Percentiles rank a stretch among this genome's conserved stretches.
Evolutionary conservation across 345 rosid genomes (phyloP).

Genomic region (Pistacia atlantica): DNA sequence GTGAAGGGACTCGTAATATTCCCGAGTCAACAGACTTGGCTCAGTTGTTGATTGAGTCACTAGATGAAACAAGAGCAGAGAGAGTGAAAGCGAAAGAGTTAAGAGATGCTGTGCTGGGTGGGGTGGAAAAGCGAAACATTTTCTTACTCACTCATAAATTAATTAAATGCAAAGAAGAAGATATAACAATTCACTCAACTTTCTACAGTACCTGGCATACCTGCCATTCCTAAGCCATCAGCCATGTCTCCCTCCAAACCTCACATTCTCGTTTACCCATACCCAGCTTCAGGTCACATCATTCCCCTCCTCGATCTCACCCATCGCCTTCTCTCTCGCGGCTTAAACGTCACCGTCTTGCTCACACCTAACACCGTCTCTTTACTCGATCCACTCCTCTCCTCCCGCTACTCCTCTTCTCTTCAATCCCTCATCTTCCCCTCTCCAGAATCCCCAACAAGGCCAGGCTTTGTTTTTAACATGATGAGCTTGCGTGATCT

Average conservation of each 20-base stretch:
- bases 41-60: too few relatives aligned
- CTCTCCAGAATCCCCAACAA: conserved; percentile 33
- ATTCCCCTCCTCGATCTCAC: conserved; percentile 70
- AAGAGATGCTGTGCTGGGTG: too few relatives aligned
- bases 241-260: conserved; percentile 22
- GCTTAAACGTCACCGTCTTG: conserved; percentile 47
- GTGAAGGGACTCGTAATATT: too few relatives aligned
- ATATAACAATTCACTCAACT: too few relatives aligned
- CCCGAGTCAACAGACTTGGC: too few relatives aligned
- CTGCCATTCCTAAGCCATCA: not conserved
- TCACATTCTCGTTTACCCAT: conserved; percentile 58
- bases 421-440: conserved; percentile 21
- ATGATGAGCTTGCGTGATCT: conserved; percentile 22
- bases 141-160: too few relatives aligned
- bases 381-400: conserved; percentile 46
- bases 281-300: conserved; percentile 59
- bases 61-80: too few relatives aligned
- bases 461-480: too few relatives aligned
- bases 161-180: too few relatives aligned
- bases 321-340: conserved; percentile 43
- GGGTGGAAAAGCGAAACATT: too few relatives aligned
- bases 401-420: conserved; percentile 32
- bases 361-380: conserved; percentile 45
- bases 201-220: conserved; percentile 1
- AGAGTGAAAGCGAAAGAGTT: too few relatives aligned